phyloP scores from a whole-genome alignment of 495 filamentous ascomycete genomes.

The Penicillium macrosclerotiorum region DNA sequence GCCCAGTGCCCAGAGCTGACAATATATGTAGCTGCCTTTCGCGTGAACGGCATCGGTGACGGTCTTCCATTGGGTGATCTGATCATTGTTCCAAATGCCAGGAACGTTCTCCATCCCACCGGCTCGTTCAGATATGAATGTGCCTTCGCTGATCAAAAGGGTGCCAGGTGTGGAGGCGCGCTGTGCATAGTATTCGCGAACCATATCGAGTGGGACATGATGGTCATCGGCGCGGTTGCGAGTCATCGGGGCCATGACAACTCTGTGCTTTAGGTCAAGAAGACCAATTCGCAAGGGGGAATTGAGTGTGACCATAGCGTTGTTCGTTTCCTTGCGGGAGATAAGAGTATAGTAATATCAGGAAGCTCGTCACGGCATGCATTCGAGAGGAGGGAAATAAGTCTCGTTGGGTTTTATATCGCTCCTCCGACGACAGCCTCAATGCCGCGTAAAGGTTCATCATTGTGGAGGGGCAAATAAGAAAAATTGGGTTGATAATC shows the following conservation, averaged over 20 bases:
- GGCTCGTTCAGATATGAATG: conserved; percentile 56
- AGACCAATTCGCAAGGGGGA: conserved; percentile 49
- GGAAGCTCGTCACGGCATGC: no score
- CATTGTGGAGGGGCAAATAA: no score
- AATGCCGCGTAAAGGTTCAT: no score
- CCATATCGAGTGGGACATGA: conserved; percentile 35
- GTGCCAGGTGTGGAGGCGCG: conserved; percentile 47
- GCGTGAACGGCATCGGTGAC: conserved; percentile 66
- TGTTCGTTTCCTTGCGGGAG: no score
- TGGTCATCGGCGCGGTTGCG: conserved; percentile 47
- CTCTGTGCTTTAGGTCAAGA: conserved; percentile 45
- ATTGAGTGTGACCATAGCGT: no score
- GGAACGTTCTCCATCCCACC: conserved; percentile 56
- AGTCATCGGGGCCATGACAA: conserved; percentile 51
- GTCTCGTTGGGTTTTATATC: no score
- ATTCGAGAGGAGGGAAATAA: no score
- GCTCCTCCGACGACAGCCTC: no score
- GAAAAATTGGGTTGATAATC: no score
- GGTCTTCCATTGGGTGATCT: conserved; percentile 60
- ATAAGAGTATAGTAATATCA: no score
- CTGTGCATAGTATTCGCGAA: conserved; percentile 53
- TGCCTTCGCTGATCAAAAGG: conserved; percentile 58
- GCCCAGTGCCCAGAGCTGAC: conserved; percentile 68
- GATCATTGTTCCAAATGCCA: conserved; percentile 60
- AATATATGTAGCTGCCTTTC: conserved; percentile 59